Evolutionary conservation across 2,329 filamentous ascomycete species (phyloP).

Genomic region (Massarina eburnea): DNA sequence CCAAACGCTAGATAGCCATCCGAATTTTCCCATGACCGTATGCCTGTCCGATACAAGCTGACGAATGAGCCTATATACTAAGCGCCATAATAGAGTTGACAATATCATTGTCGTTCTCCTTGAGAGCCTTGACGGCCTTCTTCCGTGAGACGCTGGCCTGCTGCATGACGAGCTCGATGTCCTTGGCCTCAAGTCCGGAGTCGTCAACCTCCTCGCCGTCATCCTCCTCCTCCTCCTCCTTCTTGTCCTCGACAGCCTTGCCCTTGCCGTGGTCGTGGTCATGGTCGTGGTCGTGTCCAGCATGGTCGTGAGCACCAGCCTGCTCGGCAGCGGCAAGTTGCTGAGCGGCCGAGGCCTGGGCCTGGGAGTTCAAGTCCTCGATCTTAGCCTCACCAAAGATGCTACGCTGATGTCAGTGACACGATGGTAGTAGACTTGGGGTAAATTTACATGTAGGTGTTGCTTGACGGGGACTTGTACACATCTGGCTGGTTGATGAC

Average conservation of each 20-base stretch:
- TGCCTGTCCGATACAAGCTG: background rate
- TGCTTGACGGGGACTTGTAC: constrained; percentile 98
- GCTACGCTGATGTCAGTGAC: constrained; percentile 52
- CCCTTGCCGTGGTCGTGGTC: constrained; percentile 73
- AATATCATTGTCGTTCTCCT: constrained; percentile 99
- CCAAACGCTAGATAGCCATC: constrained; percentile 9
- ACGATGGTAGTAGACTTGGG: constrained; percentile 8
- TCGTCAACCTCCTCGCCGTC: constrained; percentile 96
- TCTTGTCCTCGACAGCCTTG: constrained; percentile 67
- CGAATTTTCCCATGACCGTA: constrained; percentile 6
- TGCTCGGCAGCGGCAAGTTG: constrained; percentile 84
- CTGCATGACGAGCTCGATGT: constrained; percentile 98
- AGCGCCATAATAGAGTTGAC: constrained; percentile 99
- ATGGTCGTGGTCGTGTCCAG: constrained; percentile 66
- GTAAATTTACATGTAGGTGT: constrained; percentile 93
- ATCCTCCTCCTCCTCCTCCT: constrained; percentile 79
- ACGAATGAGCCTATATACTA: constrained; percentile 49
- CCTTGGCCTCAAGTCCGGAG: constrained; percentile 93
- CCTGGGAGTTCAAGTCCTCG: constrained; percentile 98
- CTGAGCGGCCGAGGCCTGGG: constrained; percentile 92
- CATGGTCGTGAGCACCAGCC: constrained; percentile 66
- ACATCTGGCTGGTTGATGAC: constrained; percentile 99
- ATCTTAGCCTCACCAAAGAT: constrained; percentile 99
- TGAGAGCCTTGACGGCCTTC: constrained; percentile 97
- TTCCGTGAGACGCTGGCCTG: constrained; percentile 96